Evolutionary conservation across 768 basidiomycete species (phyloP).

Genomic region (Chalciporus piperatus): DNA sequence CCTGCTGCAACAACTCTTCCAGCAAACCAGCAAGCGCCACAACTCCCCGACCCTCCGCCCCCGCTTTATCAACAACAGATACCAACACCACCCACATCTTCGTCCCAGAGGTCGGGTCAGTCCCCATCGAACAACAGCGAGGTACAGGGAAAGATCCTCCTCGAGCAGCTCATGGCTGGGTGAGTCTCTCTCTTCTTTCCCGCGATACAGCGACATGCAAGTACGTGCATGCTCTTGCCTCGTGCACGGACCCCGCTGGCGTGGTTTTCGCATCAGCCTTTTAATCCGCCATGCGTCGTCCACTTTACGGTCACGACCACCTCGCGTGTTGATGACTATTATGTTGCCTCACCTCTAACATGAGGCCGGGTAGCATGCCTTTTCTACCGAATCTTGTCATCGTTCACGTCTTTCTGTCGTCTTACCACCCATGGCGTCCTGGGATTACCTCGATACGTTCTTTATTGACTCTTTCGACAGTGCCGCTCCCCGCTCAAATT

Average conservation of each 20-base stretch:
- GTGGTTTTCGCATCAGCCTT: background rate
- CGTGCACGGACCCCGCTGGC: constrained; percentile 7
- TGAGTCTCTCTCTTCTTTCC: constrained; percentile 38
- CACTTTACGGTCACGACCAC: background rate
- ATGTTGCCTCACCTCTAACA: constrained; percentile 28
- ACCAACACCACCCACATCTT: constrained; percentile 64
- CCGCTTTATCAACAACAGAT: constrained; percentile 58
- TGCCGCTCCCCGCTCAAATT: constrained; percentile 48
- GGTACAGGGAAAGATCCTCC: constrained; percentile 66
- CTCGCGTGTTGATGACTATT: constrained; percentile 10
- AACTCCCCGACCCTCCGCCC: constrained; percentile 21
- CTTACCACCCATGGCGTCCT: constrained; percentile 28
- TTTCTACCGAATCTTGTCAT: constrained; percentile 22
- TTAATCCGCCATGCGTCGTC: background rate
- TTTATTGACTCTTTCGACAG: constrained; percentile 34
- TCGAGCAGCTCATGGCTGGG: constrained; percentile 84
- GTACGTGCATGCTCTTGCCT: background rate
- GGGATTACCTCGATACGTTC: constrained; percentile 31
- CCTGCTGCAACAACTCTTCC: constrained; percentile 41
- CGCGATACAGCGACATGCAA: background rate
- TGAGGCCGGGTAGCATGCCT: constrained; percentile 21
- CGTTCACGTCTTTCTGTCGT: constrained; percentile 14
- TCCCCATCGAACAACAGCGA: constrained; percentile 57
- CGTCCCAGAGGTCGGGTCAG: constrained; percentile 52
- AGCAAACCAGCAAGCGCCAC: constrained; percentile 19